phyloP scores from a whole-genome alignment of 2,329 filamentous ascomycete genomes.

The Paecilomyces formosus region DNA sequence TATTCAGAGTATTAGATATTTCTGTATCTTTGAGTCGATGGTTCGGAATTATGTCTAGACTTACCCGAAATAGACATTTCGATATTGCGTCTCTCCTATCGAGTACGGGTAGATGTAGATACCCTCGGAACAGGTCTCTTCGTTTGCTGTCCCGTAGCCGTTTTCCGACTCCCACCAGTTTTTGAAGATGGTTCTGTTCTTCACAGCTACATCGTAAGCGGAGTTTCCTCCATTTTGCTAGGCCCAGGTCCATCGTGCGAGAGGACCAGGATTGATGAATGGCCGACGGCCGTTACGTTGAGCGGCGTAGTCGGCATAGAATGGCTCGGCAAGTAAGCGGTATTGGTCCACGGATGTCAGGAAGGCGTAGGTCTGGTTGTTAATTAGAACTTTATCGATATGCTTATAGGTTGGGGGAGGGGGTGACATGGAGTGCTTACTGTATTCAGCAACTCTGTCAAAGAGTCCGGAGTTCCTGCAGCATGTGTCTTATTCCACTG shows the following conservation, averaged over 20 bases:
- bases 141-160: constrained; percentile 14
- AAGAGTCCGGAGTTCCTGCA: constrained; percentile 6
- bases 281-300: constrained; percentile 15
- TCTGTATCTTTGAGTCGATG: background rate
- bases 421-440: background rate
- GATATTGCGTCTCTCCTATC: constrained; percentile 12
- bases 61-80: constrained; percentile 11
- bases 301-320: constrained; percentile 18
- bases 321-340: constrained; percentile 10
- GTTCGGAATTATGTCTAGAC: background rate
- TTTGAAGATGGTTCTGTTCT: constrained; percentile 25
- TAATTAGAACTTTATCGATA: background rate
- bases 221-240: constrained; percentile 10
- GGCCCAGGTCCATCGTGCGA: constrained; percentile 15
- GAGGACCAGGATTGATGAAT: constrained; percentile 22
- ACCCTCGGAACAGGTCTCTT: constrained; percentile 21
- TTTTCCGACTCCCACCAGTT: constrained; percentile 23
- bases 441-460: background rate
- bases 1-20: background rate
- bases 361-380: constrained; percentile 9
- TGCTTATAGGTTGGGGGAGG: too few species aligned
- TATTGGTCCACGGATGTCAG: constrained; percentile 14
- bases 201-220: constrained; percentile 16
- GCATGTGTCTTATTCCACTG: constrained; percentile 16
- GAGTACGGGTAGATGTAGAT: constrained; percentile 21